Evolutionary conservation across 495 filamentous ascomycete genomes (phyloP), one percentile per base, ranked within the genome.

Genomic region (Eremomyces bilateralis): DNA sequence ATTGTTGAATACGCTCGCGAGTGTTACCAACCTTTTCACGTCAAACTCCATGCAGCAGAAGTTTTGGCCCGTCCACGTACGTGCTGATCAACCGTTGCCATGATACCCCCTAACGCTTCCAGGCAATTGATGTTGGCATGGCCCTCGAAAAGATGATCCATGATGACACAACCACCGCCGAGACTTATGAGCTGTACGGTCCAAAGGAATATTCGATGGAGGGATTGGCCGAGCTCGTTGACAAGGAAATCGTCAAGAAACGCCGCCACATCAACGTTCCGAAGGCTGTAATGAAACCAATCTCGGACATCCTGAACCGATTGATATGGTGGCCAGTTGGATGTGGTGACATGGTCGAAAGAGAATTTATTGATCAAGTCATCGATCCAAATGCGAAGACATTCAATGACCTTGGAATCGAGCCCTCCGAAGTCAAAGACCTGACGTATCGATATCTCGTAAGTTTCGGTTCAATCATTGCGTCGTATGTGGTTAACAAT

Each of bases 131-230:
- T 48, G 79, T 99, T 35, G 83, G 80, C 21, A 60, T 67, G 49
- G 88, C 81, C 20, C 69, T 99, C 16, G 82, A 93, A 57, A 55
- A 57, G 35, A 94, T 99, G 68, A 60, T 82, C 29, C 72, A 78
- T 49, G 81, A 95, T 41, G 88, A 99, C 55, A 76, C 47, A 49
- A 94, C 84, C 11, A 80, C 76, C 19, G 69, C 71, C 6, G 73
- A 95, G 58, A 99, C 90, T 1, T 99, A 62, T 46, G 88, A 99
- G 62, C 74, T 99, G 12, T 91, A 82, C 53, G 88, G 88, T 4
- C 85, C 90, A 16, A 82, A 73, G 59, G 73, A 93, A 44, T 93
- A 93, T 66, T 78, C 77, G 20, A 82, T 75, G 42, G 72, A 67
- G 30, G 80, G 94, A 54, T 80, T 99, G 35, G 70, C 76, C 29